Evolutionary conservation across 2,329 filamentous ascomycete genomes (phyloP).

Genomic region (Herpotrichia juniperi): DNA sequence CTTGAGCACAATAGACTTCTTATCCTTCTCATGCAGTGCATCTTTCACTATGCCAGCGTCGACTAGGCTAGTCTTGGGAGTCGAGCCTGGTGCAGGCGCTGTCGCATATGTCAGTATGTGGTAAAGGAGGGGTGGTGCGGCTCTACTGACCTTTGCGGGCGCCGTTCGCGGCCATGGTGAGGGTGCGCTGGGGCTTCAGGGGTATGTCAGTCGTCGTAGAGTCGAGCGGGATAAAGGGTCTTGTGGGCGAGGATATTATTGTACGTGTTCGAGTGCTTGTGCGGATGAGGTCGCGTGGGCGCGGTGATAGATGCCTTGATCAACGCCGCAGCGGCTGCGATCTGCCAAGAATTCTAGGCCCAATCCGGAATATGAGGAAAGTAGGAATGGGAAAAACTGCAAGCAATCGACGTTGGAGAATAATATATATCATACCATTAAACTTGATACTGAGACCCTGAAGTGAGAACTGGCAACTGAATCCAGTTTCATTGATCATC

Average conservation of each 20-base stretch:
- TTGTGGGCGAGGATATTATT: constrained; percentile 6
- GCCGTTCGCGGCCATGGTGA: constrained; percentile 42
- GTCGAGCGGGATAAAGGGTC: not conserved
- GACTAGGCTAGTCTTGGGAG: constrained; percentile 33
- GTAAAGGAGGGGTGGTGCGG: constrained; percentile 17
- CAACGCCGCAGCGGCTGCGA: not conserved
- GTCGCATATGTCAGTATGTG: constrained; percentile 25
- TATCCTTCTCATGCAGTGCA: constrained; percentile 46
- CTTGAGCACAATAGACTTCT: constrained; percentile 47
- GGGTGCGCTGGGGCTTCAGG: constrained; percentile 40
- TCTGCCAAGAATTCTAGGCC: not conserved
- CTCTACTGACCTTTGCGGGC: constrained; percentile 43
- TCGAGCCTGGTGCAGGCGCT: constrained; percentile 30
- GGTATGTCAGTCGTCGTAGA: constrained; percentile 24
- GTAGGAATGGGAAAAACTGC: no score
- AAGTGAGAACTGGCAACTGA: no score
- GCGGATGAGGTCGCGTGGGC: constrained; percentile 25
- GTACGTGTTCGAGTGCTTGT: constrained; percentile 10
- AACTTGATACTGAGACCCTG: no score
- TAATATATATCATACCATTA: no score
- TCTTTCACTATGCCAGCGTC: constrained; percentile 38
- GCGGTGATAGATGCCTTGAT: constrained; percentile 10
- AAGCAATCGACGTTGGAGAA: no score
- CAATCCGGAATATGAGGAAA: not conserved
- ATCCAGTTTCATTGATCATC: no score